phyloP scores from a whole-genome alignment of 352 stramenopile species.

The Globisporangium polare region DNA sequence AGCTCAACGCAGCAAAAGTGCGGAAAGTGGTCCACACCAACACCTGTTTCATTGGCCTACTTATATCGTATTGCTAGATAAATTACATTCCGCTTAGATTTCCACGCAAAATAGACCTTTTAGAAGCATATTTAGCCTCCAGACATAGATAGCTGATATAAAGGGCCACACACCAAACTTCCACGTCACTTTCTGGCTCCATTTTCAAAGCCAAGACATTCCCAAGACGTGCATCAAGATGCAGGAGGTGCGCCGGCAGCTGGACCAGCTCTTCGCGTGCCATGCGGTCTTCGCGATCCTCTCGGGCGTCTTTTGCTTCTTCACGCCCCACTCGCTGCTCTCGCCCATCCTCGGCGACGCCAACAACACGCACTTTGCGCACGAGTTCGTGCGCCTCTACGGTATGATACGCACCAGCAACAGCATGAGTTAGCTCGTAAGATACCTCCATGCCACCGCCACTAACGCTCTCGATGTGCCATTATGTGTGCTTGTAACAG shows the following conservation, averaged over 20 bases:
- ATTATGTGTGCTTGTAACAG: slow-evolving; percentile 17
- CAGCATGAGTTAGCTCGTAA: neutral
- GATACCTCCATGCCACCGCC: no score
- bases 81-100: no score
- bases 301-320: slow-evolving; percentile 65
- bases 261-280: slow-evolving; percentile 79
- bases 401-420: slow-evolving; percentile 15
- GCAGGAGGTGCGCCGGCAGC: slow-evolving; percentile 63
- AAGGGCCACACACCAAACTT: neutral
- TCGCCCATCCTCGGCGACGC: slow-evolving; percentile 65
- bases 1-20: neutral
- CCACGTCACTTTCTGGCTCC: slow-evolving; percentile 11
- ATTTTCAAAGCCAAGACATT: neutral
- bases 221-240: slow-evolving; percentile 14
- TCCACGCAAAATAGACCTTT: no score
- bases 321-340: slow-evolving; percentile 79
- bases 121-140: neutral
- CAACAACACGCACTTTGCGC: slow-evolving; percentile 79
- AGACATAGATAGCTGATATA: neutral
- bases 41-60: neutral
- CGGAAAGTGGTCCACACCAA: neutral
- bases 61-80: neutral
- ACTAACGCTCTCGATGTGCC: neutral
- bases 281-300: slow-evolving; percentile 69
- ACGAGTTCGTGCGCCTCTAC: slow-evolving; percentile 87